Percentiles rank a stretch among this genome's conserved stretches.
phyloP scores from a whole-genome alignment of 257 asterid species.

The Penstemon barbatus region DNA sequence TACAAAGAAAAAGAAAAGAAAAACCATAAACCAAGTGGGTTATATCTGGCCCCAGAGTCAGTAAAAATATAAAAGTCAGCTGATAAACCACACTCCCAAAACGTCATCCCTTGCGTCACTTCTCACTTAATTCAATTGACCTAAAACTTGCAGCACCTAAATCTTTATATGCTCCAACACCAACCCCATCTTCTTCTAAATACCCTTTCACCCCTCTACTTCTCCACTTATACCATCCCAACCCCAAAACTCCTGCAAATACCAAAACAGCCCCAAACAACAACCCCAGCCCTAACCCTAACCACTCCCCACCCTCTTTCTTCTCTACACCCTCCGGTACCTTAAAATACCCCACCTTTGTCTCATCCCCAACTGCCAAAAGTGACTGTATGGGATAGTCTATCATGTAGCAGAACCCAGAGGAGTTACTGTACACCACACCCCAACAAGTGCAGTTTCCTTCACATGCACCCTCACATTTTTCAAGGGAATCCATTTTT shows the following conservation, averaged over 20 bases:
- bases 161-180: constrained; percentile 84
- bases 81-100: constrained; percentile 15
- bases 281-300: constrained; percentile 56
- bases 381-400: constrained; percentile 67
- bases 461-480: constrained; percentile 66
- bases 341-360: constrained; percentile 76
- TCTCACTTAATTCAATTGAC: constrained; percentile 76
- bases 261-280: constrained; percentile 56
- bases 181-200: constrained; percentile 54
- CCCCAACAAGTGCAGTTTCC: constrained; percentile 86
- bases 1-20: background rate
- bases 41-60: constrained; percentile 27
- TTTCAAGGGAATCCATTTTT: constrained; percentile 42
- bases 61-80: constrained; percentile 26
- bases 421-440: constrained; percentile 75
- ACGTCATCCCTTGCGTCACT: constrained; percentile 70
- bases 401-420: constrained; percentile 87
- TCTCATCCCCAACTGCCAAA: constrained; percentile 55
- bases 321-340: constrained; percentile 59
- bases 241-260: constrained; percentile 49
- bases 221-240: constrained; percentile 47
- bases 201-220: constrained; percentile 58
- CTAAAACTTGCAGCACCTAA: constrained; percentile 83
- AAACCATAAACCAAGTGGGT: constrained; percentile 12
- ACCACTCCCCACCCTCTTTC: constrained; percentile 38